Percentiles rank a stretch among this genome's conserved stretches.
These are phyloP conservation scores for Populus euphratica DNA, from an alignment of 345 rosid species.

Conservation along the genomic window DNA sequence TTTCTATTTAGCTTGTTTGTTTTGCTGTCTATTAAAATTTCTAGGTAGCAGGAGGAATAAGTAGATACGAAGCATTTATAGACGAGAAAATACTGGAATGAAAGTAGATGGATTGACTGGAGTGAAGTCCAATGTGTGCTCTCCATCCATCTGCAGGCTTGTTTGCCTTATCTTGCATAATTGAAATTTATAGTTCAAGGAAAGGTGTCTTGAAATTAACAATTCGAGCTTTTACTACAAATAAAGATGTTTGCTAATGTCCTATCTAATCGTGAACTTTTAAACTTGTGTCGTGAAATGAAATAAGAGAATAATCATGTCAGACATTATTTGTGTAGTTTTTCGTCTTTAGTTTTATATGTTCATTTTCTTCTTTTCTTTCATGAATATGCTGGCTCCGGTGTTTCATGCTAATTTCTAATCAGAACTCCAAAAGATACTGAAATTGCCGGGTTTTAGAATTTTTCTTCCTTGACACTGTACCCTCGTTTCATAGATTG, in stretches of 20 bases:
- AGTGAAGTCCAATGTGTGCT: not conserved
- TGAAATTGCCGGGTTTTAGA: not conserved
- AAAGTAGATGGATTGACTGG: not conserved
- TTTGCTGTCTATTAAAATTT: not conserved
- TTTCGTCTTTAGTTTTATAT: not conserved
- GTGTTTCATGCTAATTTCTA: not conserved
- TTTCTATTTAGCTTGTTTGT: not conserved
- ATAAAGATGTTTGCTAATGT: not conserved
- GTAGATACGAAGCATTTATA: not conserved
- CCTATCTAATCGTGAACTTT: not conserved
- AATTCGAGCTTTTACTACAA: not conserved
- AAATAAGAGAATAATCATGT: not conserved
- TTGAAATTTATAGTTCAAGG: not conserved
- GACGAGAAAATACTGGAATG: not conserved
- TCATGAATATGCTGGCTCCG: not conserved
- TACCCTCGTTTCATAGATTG: conserved; percentile 42
- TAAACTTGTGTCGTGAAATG: not conserved
- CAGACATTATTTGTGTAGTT: not conserved
- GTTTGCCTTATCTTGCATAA: not conserved
- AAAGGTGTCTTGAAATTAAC: not conserved
- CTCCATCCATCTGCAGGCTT: not conserved
- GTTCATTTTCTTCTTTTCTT: not conserved
- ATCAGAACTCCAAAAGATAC: not conserved
- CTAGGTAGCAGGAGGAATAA: not conserved
- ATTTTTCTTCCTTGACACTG: conserved; percentile 42